Percentiles rank a stretch among this genome's conserved stretches.
phyloP scores from a whole-genome alignment of 805 yeast genomes.

The Monosporozyma yasuniensis region DNA sequence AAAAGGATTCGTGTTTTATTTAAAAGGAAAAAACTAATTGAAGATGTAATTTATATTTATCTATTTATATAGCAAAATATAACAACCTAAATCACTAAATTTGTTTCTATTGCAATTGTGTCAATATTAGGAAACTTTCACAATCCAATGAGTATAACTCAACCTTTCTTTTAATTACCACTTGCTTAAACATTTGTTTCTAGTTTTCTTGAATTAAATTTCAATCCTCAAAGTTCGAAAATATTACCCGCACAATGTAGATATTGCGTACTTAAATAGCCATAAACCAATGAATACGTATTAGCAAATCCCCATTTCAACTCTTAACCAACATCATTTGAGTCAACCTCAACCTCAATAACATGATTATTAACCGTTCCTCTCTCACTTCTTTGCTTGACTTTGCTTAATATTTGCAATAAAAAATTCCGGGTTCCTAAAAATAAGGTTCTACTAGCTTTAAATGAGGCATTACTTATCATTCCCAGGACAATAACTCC shows the following conservation, averaged over 20 bases:
- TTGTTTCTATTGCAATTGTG: not conserved
- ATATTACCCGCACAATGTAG: not conserved
- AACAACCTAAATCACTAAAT: not conserved
- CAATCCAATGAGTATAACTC: not conserved
- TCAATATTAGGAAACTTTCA: not conserved
- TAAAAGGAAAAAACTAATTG: not conserved
- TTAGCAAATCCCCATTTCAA: not conserved
- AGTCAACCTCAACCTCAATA: not conserved
- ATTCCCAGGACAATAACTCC: constrained; percentile 24
- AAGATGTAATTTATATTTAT: not conserved
- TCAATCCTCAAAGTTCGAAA: not conserved
- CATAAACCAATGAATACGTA: not conserved
- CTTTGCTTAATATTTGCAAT: not conserved
- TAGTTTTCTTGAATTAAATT: not conserved
- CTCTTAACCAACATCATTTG: not conserved
- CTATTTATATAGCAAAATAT: not conserved
- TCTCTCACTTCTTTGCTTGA: not conserved
- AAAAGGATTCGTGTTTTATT: not conserved
- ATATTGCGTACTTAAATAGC: not conserved
- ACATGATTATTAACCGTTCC: not conserved
- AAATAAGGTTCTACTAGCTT: not conserved
- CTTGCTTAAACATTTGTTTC: not conserved
- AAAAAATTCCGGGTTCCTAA: not conserved
- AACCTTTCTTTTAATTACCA: not conserved
- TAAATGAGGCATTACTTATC: constrained; percentile 22